Evolutionary conservation across 2,329 filamentous ascomycete species (phyloP), one percentile per base, ranked within the genome.

Genomic region (Thelonectria rubi): DNA sequence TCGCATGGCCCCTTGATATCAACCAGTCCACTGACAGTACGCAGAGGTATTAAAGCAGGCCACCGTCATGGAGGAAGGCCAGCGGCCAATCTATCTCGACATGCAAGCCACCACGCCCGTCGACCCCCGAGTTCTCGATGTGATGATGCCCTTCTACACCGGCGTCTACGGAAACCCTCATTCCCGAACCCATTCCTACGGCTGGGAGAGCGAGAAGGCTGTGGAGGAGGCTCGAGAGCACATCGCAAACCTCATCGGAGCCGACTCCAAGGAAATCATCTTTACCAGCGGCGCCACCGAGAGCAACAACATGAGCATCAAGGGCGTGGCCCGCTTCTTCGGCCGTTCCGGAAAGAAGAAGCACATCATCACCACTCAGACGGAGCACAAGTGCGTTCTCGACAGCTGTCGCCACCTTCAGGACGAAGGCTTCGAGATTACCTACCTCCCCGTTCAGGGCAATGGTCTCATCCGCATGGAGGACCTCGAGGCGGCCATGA

Each of bases 251-350:
- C 85, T 99, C 57, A 95, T 99, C 68, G 94, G 94, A 24, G 95
- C 95, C 26, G 93, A 99, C 76, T 83, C 95, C 6, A 99, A 99
- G 80, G 95, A 99, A 77, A 98, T 99, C 68, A 96, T 99, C 72
- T 98, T 99, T 80, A 99, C 95, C 7, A 97, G 94, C 72, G 95
- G 95, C 57, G 95, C 95, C 15, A 99, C 95, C 0, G 95, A 99
- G 82, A 97, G 93, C 76, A 99, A 99, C 80, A 99, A 99, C 74
- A 99, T 99, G 95, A 97, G 93, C 78, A 93, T 99, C 81, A 99
- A 99, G 81, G 95, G 95, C 66, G 94, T 99, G 9, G 94, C 95
- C 18, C 87, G 94, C 65, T 99, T 99, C 81, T 97, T 97, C 76
- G 93, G 93, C 68, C 88, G 92, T 60, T 89, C 88, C 2, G 94